Percentiles rank a stretch among this genome's conserved stretches.
phyloP scores from a whole-genome alignment of 345 rosid species.

The Tarenaya hassleriana region DNA sequence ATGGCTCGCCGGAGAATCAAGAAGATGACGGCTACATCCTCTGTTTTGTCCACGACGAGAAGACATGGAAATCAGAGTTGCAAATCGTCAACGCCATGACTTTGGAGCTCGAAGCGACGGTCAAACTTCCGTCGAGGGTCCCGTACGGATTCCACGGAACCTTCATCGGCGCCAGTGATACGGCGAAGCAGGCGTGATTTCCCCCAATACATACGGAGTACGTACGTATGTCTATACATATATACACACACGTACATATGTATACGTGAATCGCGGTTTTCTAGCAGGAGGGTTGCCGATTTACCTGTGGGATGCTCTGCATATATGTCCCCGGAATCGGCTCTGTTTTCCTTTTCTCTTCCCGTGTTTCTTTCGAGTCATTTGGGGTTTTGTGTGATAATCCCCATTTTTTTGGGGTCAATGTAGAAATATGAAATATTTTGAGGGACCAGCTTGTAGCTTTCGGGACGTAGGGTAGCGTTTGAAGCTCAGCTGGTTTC shows the following conservation, averaged over 20 bases:
- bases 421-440: slow-evolving; percentile 13
- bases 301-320: slow-evolving; percentile 64
- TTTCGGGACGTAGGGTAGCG: slow-evolving; percentile 33
- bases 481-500: slow-evolving; percentile 70
- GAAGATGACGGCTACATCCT: slow-evolving; percentile 46
- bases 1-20: background rate
- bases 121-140: slow-evolving; percentile 54
- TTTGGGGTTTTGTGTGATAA: background rate
- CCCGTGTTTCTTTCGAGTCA: slow-evolving; percentile 4
- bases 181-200: slow-evolving; percentile 35
- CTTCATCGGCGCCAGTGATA: slow-evolving; percentile 36
- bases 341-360: slow-evolving; percentile 29
- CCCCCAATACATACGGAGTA: slow-evolving; percentile 40
- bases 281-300: slow-evolving; percentile 30
- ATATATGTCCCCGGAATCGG: slow-evolving; percentile 66
- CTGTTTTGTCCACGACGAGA: slow-evolving; percentile 54
- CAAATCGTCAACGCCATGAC: slow-evolving; percentile 45
- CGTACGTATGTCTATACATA: slow-evolving; percentile 24
- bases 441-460: slow-evolving; percentile 42
- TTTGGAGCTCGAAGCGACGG: slow-evolving; percentile 39
- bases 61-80: slow-evolving; percentile 50
- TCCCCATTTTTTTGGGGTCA: background rate
- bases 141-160: slow-evolving; percentile 70
- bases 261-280: slow-evolving; percentile 13
- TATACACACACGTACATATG: slow-evolving; percentile 5